These are phyloP conservation scores for Pisolithus tinctorius DNA, from an alignment of 768 basidiomycete species.

Conservation along the genomic window DNA sequence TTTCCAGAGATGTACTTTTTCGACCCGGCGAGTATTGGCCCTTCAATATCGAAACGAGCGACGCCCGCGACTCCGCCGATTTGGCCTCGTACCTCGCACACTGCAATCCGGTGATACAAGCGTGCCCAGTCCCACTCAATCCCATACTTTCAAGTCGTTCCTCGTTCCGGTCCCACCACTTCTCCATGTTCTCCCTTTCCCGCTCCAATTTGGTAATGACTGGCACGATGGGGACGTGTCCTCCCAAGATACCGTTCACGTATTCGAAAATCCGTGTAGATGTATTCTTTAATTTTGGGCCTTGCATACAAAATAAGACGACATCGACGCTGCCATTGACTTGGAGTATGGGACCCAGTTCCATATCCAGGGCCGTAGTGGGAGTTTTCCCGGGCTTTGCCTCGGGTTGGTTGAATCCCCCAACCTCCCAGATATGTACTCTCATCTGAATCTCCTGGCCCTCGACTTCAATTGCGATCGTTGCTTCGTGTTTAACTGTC, in stretches of 20 bases:
- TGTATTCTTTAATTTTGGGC: neutral
- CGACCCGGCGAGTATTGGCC: neutral
- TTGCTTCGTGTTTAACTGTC: neutral
- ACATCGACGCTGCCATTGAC: neutral
- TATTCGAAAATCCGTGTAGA: neutral
- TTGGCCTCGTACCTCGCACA: neutral
- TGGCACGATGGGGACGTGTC: slow-evolving; percentile 7
- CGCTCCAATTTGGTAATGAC: slow-evolving; percentile 13
- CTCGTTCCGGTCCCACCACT: slow-evolving; percentile 26
- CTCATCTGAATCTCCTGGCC: too few species aligned
- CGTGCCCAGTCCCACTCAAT: neutral
- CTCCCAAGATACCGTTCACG: slow-evolving; percentile 3
- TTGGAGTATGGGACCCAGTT: neutral
- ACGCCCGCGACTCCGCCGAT: neutral
- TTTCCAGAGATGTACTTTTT: neutral
- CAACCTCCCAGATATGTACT: neutral
- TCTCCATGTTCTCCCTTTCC: slow-evolving; percentile 13
- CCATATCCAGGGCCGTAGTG: neutral
- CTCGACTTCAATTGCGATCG: too few species aligned
- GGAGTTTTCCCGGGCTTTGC: neutral
- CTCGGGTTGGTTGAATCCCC: neutral
- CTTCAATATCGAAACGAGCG: neutral
- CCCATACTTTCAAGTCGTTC: neutral
- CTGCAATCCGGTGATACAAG: neutral
- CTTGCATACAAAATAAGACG: neutral